Base-by-base conservation (phyloP, 805 yeast species). In the Metschnikowia corniflorae region DNA sequence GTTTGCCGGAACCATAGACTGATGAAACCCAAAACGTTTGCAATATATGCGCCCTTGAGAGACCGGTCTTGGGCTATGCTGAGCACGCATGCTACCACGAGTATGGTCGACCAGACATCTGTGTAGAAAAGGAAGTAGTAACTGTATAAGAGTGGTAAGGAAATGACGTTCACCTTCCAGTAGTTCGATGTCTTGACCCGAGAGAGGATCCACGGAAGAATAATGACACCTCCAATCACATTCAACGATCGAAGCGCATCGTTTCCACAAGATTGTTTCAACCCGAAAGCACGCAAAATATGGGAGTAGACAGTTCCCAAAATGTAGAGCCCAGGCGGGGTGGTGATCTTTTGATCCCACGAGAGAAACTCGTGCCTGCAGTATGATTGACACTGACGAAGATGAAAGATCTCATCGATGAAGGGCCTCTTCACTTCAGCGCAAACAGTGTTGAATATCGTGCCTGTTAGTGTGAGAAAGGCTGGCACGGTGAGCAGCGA, bases 261-360 rank as follows among this genome's bases (percentile, higher is more conserved):
- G 17, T 18, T 8, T 13, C 47, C 47, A 23, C 46, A 42, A 2
- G 47, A 20, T 10, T 31, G 26, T 9, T 25, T 33, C 60, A 35
- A 56, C 7, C 68, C 62, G 1, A 63, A 47, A 15, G 74, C 43
- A 3, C 59, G 57, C 42, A 78, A 43, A 3, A 70, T 33, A 23
- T 60, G 60, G 7, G 64, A 30, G 43, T 69, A 73, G 3, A 47
- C 43, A 21, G 60, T 59, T 5, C 76, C 77, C 7, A 76, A 44
- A 5, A 58, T 39, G 55, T 93, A 91, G 13, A 91, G 64, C 0
- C 97, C 98, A 1, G 97, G 97, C 1, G 98, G 98, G 0, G 98
- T 93, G 2, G 98, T 91, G 55, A 93, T 87, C 54, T 91, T 89
- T 9, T 79, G 71, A 57, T 93, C 87, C 53, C 53, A 49, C 1